phyloP scores from a whole-genome alignment of 495 filamentous ascomycete genomes.

The Aspergillus diversus region DNA sequence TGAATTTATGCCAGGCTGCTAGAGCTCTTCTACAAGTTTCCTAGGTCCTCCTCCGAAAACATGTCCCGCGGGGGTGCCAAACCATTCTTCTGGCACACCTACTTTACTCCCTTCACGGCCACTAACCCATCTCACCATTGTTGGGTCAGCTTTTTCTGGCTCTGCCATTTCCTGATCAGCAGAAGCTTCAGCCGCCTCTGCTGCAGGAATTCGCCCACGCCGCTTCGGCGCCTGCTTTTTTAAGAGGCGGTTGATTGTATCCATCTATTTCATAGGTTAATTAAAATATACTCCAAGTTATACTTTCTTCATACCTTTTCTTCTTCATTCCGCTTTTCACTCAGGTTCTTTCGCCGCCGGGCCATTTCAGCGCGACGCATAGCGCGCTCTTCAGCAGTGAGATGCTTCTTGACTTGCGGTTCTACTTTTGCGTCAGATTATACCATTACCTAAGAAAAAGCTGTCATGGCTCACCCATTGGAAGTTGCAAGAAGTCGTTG shows the following conservation, averaged over 20 bases:
- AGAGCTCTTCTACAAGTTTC: constrained; percentile 54
- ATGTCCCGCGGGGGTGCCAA: constrained; percentile 67
- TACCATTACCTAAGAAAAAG: not conserved
- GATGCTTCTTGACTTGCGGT: constrained; percentile 87
- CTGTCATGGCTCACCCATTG: constrained; percentile 63
- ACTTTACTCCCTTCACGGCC: constrained; percentile 67
- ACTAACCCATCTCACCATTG: constrained; percentile 80
- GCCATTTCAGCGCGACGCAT: constrained; percentile 98
- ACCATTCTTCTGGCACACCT: constrained; percentile 81
- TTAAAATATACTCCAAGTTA: not conserved
- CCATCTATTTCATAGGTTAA: constrained; percentile 60
- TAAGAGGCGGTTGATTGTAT: constrained; percentile 96
- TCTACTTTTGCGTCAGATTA: constrained; percentile 55
- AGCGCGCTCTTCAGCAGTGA: constrained; percentile 92
- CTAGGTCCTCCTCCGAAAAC: constrained; percentile 53
- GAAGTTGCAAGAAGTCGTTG: constrained; percentile 79
- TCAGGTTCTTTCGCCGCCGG: constrained; percentile 90
- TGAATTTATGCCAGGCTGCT: constrained; percentile 16
- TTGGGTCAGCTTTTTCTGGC: constrained; percentile 61
- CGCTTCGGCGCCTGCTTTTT: constrained; percentile 94
- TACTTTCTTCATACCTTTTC: constrained; percentile 72
- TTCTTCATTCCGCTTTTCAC: constrained; percentile 96
- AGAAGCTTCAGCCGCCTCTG: constrained; percentile 49
- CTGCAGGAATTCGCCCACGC: constrained; percentile 55
- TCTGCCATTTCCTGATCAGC: constrained; percentile 61